Conservation (phyloP, 768 basidiomycete genomes). For the Psilocybe sp. region DNA sequence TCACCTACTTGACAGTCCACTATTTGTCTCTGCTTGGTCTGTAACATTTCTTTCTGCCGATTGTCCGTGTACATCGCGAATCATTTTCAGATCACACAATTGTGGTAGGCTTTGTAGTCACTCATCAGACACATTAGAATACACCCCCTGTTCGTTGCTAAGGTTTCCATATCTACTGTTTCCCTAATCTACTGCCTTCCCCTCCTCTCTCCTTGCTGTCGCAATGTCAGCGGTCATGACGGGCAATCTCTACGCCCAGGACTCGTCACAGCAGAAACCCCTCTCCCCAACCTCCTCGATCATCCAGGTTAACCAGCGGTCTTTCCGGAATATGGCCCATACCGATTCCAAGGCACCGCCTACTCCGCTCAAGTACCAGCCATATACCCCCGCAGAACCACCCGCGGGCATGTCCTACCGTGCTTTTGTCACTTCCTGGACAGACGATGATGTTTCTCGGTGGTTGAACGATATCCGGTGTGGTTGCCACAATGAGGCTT, state of each 20-base stretch:
- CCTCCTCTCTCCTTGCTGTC: constrained; percentile 3
- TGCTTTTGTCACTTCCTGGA: constrained; percentile 71
- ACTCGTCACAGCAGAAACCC: constrained; percentile 39
- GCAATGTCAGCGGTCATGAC: constrained; percentile 32
- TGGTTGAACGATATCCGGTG: constrained; percentile 85
- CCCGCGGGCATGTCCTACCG: constrained; percentile 56
- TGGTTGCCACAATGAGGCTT: constrained; percentile 59
- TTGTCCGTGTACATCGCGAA: background rate
- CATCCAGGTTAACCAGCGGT: constrained; percentile 36
- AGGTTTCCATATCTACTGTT: constrained; percentile 16
- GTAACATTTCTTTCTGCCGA: background rate
- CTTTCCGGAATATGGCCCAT: constrained; percentile 36
- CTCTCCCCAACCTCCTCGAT: constrained; percentile 44
- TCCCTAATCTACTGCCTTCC: constrained; percentile 3
- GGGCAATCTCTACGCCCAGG: constrained; percentile 27
- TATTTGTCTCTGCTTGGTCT: too few species aligned
- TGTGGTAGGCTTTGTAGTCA: background rate
- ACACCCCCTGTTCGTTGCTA: constrained; percentile 11
- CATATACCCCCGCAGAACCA: constrained; percentile 44
- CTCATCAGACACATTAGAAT: background rate
- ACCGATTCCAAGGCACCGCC: constrained; percentile 35
- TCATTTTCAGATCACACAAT: too few species aligned
- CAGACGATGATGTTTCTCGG: constrained; percentile 62
- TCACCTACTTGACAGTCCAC: background rate
- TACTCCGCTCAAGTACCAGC: constrained; percentile 26